A percentile compares a stretch with the other conserved stretches of the same genome.
Evolutionary conservation across 2,329 filamentous ascomycete species (phyloP).

Genomic region (Pseudocercospora musae): DNA sequence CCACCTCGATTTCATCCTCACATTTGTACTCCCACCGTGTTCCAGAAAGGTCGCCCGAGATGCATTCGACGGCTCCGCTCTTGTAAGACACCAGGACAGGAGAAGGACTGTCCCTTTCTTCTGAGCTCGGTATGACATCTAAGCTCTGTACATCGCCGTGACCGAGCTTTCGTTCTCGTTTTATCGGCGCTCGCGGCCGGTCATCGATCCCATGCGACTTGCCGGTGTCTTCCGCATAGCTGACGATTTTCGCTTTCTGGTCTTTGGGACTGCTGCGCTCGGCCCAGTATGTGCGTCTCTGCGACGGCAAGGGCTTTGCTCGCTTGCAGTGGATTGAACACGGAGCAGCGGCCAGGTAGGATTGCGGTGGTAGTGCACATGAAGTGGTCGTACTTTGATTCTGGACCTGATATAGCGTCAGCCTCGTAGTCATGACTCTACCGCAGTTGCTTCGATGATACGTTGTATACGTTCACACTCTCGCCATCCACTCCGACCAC

Average conservation of each 20-base stretch:
- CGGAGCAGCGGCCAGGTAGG: slow-evolving; percentile 55
- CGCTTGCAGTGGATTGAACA: slow-evolving; percentile 56
- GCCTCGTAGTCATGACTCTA: background rate
- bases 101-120: background rate
- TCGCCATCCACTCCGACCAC: slow-evolving; percentile 59
- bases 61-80: slow-evolving; percentile 31
- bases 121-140: slow-evolving; percentile 18
- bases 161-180: slow-evolving; percentile 32
- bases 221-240: slow-evolving; percentile 50
- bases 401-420: slow-evolving; percentile 49
- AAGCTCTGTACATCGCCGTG: slow-evolving; percentile 28
- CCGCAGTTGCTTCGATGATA: slow-evolving; percentile 33
- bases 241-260: slow-evolving; percentile 51
- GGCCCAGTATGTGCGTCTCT: slow-evolving; percentile 57
- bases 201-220: slow-evolving; percentile 19
- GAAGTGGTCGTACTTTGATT: slow-evolving; percentile 59
- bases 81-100: slow-evolving; percentile 30
- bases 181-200: slow-evolving; percentile 32
- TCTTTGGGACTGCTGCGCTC: slow-evolving; percentile 45
- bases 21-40: slow-evolving; percentile 28
- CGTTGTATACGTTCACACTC: slow-evolving; percentile 61
- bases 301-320: slow-evolving; percentile 41
- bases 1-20: slow-evolving; percentile 20
- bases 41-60: slow-evolving; percentile 29
- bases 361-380: slow-evolving; percentile 60